phyloP scores from a whole-genome alignment of 176 grass and related monocot species.

The Aegilops bicornis region DNA sequence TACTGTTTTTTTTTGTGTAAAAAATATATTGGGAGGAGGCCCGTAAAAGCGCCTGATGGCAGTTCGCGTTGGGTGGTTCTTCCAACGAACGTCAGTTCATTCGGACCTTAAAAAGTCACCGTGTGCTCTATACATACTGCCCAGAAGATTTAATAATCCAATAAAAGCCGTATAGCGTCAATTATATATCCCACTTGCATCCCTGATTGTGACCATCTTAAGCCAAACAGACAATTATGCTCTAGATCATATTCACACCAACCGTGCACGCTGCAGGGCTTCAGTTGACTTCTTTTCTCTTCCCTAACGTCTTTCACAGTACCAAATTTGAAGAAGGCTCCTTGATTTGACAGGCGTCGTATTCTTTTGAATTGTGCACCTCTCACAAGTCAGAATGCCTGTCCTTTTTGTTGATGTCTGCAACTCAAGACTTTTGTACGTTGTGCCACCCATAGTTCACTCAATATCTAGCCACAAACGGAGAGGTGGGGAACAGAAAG shows the following conservation, averaged over 20 bases:
- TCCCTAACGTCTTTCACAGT: not conserved
- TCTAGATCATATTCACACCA: conserved; percentile 15
- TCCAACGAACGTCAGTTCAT: too few relatives aligned
- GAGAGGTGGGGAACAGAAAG: not conserved
- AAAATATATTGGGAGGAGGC: too few relatives aligned
- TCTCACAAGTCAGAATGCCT: not conserved
- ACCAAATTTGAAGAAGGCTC: conserved; percentile 39
- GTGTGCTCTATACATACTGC: too few relatives aligned
- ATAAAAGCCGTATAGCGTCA: too few relatives aligned
- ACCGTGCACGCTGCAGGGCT: not conserved
- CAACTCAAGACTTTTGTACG: not conserved
- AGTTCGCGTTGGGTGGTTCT: too few relatives aligned
- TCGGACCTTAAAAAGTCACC: too few relatives aligned
- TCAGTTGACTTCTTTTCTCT: not conserved
- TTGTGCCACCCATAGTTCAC: not conserved
- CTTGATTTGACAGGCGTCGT: conserved; percentile 26
- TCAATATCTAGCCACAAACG: not conserved
- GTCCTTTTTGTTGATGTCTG: not conserved
- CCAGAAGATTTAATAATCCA: too few relatives aligned
- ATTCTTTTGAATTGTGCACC: not conserved
- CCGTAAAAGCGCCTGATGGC: too few relatives aligned
- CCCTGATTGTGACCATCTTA: not conserved
- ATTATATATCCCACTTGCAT: not conserved
- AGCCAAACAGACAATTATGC: conserved; percentile 12
- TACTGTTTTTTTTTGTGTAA: too few relatives aligned